phyloP scores from a whole-genome alignment of 2,329 filamentous ascomycete genomes.

The Pseudogymnoascus sp. region DNA sequence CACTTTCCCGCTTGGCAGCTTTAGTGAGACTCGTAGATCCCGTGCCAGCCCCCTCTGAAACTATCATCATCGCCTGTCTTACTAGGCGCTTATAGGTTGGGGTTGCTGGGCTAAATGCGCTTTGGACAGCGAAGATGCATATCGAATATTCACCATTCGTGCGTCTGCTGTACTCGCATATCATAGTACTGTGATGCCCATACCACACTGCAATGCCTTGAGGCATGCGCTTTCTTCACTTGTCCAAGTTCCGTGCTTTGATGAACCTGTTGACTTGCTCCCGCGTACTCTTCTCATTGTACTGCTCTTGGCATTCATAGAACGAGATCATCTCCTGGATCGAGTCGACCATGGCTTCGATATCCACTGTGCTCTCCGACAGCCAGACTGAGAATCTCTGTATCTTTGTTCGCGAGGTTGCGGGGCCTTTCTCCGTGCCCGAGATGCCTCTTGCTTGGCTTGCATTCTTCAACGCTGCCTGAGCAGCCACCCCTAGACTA shows the following conservation, averaged over 20 bases:
- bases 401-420: slow-evolving; percentile 23
- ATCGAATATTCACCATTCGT: neutral
- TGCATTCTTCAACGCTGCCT: slow-evolving; percentile 26
- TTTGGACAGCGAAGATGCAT: neutral
- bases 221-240: neutral
- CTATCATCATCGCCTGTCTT: neutral
- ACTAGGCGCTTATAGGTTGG: neutral
- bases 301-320: slow-evolving; percentile 46
- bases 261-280: slow-evolving; percentile 32
- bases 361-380: slow-evolving; percentile 61
- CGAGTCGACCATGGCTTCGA: slow-evolving; percentile 60
- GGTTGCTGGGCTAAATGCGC: neutral
- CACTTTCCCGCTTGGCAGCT: neutral
- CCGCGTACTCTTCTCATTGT: slow-evolving; percentile 30
- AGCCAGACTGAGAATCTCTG: slow-evolving; percentile 59
- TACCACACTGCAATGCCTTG: neutral
- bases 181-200: neutral
- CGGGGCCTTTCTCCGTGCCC: slow-evolving; percentile 16
- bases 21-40: neutral
- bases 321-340: slow-evolving; percentile 66
- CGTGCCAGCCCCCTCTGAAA: slow-evolving; percentile 3
- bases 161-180: neutral
- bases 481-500: slow-evolving; percentile 28
- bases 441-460: slow-evolving; percentile 17
- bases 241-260: slow-evolving; percentile 29